Evolutionary conservation across 305 asterid species (phyloP).

Genomic region (Vinca major): DNA sequence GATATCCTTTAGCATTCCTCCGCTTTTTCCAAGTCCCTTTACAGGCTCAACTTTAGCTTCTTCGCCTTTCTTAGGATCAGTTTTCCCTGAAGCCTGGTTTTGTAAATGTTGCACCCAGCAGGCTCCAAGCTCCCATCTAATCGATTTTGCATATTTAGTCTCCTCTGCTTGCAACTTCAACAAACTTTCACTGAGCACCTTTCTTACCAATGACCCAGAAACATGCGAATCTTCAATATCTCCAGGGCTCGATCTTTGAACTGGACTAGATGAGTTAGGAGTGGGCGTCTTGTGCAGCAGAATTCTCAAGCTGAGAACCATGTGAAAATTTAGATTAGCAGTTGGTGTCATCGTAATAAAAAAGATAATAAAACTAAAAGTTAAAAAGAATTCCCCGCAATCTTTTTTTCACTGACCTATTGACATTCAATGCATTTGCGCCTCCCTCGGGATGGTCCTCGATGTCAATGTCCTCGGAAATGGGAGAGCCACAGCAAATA

Average conservation of each 20-base stretch:
- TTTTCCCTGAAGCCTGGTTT: constrained; percentile 55
- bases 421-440: constrained; percentile 69
- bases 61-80: constrained; percentile 47
- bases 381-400: not conserved
- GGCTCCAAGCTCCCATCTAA: constrained; percentile 94
- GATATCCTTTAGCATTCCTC: constrained; percentile 65
- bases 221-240: constrained; percentile 44
- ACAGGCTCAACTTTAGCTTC: constrained; percentile 68
- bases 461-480: constrained; percentile 62
- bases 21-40: constrained; percentile 81
- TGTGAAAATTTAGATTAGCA: not conserved
- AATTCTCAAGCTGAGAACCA: constrained; percentile 60
- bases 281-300: constrained; percentile 57
- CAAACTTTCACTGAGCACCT: constrained; percentile 55
- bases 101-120: constrained; percentile 94
- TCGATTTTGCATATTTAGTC: constrained; percentile 38
- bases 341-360: constrained; percentile 12
- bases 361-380: constrained; percentile 5
- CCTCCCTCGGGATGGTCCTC: constrained; percentile 88
- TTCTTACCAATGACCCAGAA: constrained; percentile 43
- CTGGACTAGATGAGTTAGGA: constrained; percentile 47
- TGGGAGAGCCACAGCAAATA: constrained; percentile 42
- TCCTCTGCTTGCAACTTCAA: constrained; percentile 45
- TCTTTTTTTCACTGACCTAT: constrained; percentile 45
- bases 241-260: constrained; percentile 42